Base-by-base conservation (phyloP, 305 asterid genomes). In the Striga hermonthica region DNA sequence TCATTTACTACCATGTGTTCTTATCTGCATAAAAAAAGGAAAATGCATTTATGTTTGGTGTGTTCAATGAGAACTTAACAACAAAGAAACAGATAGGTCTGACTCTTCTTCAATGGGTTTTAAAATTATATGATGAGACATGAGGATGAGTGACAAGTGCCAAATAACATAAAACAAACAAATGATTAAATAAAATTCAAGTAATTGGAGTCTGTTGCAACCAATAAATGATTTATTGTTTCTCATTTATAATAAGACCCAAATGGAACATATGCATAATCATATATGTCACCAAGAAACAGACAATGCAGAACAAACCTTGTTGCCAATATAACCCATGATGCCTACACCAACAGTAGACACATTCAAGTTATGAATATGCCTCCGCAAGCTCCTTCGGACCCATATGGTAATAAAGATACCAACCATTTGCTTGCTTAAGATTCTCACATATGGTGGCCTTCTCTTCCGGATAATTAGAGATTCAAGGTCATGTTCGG, bases 371-470 rank as follows among this genome's bases (percentile, higher is more conserved):
- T 94, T 82, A 52, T 88, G 96, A 76, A 91, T 83, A 71, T 83
- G 97, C 82, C 73, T 83, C 47, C 98, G 78, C 79, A 94, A 80
- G 77, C 83, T 80, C 76, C 96, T 86, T 15, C 90, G 90, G 15
- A 88, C 98, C 99, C 99, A 94, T 74, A 94, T 73, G 28, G 89
- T 91, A 35, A 88, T 75, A 69, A 88, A 83, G 67, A 91, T 48
- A 43, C 99, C 99, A 73, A 94, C 97, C 97, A 94, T 88, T 78
- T 88, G 98, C 82, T 94, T 94, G 91, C 99, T 94, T 60, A 89
- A 74, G 67, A 94, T 83, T 75, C 95, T 88, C 58, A 88, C 97
- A 79, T 81, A 94, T 5, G 82, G 66, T 1, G 95, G 78, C 78
- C 93, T 85, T 75, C 98, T 86, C 76, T 84, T 94, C 70, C 87